Evolutionary conservation across 2,329 filamentous ascomycete species (phyloP).

Genomic region (Scedosporium boydii): DNA sequence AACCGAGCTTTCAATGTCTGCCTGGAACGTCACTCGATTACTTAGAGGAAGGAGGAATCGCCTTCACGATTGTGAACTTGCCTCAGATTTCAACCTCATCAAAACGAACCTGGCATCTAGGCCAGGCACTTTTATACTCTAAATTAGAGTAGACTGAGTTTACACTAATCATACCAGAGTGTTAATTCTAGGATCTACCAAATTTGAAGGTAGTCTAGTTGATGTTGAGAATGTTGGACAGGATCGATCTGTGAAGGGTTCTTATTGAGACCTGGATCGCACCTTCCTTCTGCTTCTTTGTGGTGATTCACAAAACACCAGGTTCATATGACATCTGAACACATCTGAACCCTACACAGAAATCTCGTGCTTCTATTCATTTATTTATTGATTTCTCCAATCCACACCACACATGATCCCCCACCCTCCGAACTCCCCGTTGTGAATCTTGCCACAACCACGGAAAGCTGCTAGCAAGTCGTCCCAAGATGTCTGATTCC

Average conservation of each 20-base stretch:
- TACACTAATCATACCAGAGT: background rate
- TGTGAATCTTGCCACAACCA: no score
- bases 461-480: background rate
- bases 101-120: background rate
- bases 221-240: no score
- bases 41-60: background rate
- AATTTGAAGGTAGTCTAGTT: background rate
- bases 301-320: background rate
- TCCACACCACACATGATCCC: no score
- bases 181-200: background rate
- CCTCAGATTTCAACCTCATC: background rate
- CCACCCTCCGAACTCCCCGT: no score
- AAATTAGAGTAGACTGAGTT: background rate
- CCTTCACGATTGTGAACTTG: background rate
- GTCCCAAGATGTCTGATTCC: background rate
- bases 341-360: no score
- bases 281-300: background rate
- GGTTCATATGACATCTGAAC: no score
- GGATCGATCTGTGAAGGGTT: background rate
- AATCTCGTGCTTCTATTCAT: no score
- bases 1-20: background rate
- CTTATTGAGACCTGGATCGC: background rate
- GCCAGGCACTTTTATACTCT: background rate
- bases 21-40: background rate
- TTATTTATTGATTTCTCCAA: no score